A percentile compares a stretch with the other conserved stretches of the same genome.
phyloP scores from a whole-genome alignment of 768 basidiomycete species.

The Arthromyces matolae region DNA sequence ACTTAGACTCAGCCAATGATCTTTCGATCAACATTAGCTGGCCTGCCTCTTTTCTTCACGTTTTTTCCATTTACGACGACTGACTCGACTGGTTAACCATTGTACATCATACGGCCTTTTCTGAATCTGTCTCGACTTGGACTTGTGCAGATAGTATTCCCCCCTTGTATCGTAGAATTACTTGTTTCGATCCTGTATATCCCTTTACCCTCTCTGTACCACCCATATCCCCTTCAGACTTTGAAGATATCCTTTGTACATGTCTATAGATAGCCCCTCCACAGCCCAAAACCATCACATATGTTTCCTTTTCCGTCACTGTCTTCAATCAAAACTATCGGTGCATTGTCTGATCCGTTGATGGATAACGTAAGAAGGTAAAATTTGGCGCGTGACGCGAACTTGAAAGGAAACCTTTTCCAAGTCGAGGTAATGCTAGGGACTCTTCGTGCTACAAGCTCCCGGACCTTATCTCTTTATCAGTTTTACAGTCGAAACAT shows the following conservation, averaged over 20 bases:
- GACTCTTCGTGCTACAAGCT: conserved; percentile 14
- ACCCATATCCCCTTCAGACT: no score
- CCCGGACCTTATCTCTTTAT: conserved; percentile 17
- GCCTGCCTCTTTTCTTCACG: conserved; percentile 1
- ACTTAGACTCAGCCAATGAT: background rate
- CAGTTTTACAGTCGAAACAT: conserved; percentile 34
- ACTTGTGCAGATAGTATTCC: conserved; percentile 1
- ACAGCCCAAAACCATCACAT: no score
- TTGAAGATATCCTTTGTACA: no score
- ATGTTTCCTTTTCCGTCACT: no score
- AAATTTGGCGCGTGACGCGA: no score
- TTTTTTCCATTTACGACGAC: background rate
- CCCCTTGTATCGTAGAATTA: background rate
- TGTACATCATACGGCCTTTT: background rate
- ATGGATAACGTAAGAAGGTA: no score
- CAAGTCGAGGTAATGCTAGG: conserved; percentile 12
- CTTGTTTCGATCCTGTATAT: conserved; percentile 1
- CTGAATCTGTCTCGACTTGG: background rate
- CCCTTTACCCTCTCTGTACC: background rate
- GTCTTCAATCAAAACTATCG: no score
- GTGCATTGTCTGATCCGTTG: no score
- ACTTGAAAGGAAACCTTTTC: conserved; percentile 1
- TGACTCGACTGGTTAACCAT: conserved; percentile 1
- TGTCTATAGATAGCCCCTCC: no score
- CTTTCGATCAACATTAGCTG: background rate